phyloP scores from a whole-genome alignment of 768 basidiomycete species.

The Heimioporus sp. region DNA sequence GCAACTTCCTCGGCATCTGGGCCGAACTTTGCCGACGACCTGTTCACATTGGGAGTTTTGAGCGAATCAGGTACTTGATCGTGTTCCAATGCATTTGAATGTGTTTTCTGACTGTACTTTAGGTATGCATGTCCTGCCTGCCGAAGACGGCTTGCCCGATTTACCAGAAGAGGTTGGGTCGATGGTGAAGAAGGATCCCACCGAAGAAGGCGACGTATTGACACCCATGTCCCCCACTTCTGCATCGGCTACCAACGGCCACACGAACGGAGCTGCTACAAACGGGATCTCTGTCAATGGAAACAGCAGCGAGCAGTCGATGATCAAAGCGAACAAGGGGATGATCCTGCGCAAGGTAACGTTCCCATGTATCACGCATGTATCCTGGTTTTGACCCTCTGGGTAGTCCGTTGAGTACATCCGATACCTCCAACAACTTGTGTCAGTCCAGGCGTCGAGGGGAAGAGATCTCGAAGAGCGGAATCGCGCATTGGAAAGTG shows the following conservation, averaged over 20 bases:
- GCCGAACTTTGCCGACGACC: slow-evolving; percentile 15
- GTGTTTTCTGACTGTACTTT: not conserved
- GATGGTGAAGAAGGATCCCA: slow-evolving; percentile 28
- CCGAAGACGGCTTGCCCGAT: slow-evolving; percentile 28
- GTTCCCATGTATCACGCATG: not conserved
- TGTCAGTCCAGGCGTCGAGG: slow-evolving; percentile 71
- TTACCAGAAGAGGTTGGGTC: slow-evolving; percentile 25
- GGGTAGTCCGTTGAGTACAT: slow-evolving; percentile 48
- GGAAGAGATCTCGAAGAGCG: slow-evolving; percentile 79
- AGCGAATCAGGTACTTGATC: slow-evolving; percentile 20
- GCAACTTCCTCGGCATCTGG: slow-evolving; percentile 4
- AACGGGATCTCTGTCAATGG: slow-evolving; percentile 12
- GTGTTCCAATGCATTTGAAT: not conserved
- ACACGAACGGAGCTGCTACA: not conserved
- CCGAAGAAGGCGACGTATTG: slow-evolving; percentile 27
- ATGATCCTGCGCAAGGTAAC: slow-evolving; percentile 82
- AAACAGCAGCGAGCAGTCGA: slow-evolving; percentile 31
- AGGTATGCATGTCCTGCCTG: slow-evolving; percentile 26
- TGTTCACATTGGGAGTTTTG: slow-evolving; percentile 19
- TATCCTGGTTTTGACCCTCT: slow-evolving; percentile 1
- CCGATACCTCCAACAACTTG: slow-evolving; percentile 84
- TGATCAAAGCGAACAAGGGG: slow-evolving; percentile 91
- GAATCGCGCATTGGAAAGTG: slow-evolving; percentile 43
- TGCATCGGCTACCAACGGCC: slow-evolving; percentile 11
- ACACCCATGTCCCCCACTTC: slow-evolving; percentile 21